Base-by-base conservation (phyloP, 2,329 filamentous ascomycete species). In the Arachnomyces sp. region DNA sequence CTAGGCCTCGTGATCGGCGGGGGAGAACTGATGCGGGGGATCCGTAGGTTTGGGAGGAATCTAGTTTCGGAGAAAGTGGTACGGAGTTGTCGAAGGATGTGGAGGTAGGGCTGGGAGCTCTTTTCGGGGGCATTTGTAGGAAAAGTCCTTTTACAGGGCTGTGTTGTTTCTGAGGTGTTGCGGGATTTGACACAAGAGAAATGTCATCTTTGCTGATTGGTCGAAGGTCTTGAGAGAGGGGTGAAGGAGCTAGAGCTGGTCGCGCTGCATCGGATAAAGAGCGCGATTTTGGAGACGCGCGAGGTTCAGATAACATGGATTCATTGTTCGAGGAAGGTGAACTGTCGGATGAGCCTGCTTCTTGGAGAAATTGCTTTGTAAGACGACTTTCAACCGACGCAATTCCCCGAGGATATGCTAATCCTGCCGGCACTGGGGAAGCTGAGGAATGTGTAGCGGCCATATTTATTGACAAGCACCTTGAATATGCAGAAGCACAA, bases 11-110 rank as follows among this genome's bases (percentile, higher is more conserved):
- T 20, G 89, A 95, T 45, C 89, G 81, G 48, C 90, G 79, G 13
- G 90, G 90, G 6, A 96, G 74, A 34, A 94, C 84, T 39, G 89
- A 93, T 17, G 84, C 82, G 2, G 89, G 88, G 2, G 87, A 90
- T 31, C 84, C 83, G 67, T 93, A 94, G 35, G 81, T 86, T 50
- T 88, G 84, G 14, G 82, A 82, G 41, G 84, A 76, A 60, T 94
- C 88, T 47, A 92, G 76, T 60, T 93, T 88, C 12, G 89, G 88
- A 2, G 87, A 94, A 44, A 90, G 72, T 51, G 88, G 86, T 17
- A 70, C 66, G 45, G 72, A 79, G 54, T 75, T 81, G 48, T 70
- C 64, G 38, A 71, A 66, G 44, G 70, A 62, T 46, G 71, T 66
- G 51, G 73, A 66, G 39, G 63, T 66, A 36, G 65, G 58, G 52